Conservation (phyloP, 164 flowering plant species). For the Platanus orientalis region DNA sequence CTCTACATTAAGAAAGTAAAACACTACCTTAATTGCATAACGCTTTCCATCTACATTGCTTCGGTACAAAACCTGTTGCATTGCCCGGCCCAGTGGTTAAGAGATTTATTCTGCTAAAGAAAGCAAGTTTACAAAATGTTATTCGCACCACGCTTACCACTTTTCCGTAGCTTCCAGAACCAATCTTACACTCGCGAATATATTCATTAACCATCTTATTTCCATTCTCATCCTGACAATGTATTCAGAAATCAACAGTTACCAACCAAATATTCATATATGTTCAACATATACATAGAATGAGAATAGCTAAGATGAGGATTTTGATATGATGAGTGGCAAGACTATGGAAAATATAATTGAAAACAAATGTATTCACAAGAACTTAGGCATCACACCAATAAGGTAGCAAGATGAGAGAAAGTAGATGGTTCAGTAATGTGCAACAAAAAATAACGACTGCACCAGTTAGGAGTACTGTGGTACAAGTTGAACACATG, state of each 20-base stretch:
- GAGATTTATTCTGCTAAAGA: background rate
- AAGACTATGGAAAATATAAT: too few species aligned
- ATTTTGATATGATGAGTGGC: too few species aligned
- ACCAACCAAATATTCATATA: background rate
- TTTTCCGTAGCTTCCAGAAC: conserved; percentile 97
- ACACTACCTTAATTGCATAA: conserved; percentile 87
- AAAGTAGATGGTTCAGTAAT: too few species aligned
- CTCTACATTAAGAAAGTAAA: background rate
- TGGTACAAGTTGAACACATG: too few species aligned
- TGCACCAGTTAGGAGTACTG: too few species aligned
- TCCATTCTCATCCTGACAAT: conserved; percentile 78
- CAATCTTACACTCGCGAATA: conserved; percentile 74
- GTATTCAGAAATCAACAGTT: background rate
- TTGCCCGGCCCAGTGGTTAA: conserved; percentile 3
- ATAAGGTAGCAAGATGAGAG: too few species aligned
- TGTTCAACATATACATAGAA: too few species aligned
- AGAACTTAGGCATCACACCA: too few species aligned
- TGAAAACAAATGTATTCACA: too few species aligned
- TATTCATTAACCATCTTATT: conserved; percentile 88
- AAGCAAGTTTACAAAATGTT: background rate
- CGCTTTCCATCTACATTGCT: conserved; percentile 62
- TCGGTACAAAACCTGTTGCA: conserved; percentile 72
- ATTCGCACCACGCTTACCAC: conserved; percentile 50
- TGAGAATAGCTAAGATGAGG: too few species aligned
- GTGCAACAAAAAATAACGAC: too few species aligned